Evolutionary conservation across 306 rosid genomes (phyloP), one percentile per base, ranked within the genome.

Genomic region (Quercus engelmannii): DNA sequence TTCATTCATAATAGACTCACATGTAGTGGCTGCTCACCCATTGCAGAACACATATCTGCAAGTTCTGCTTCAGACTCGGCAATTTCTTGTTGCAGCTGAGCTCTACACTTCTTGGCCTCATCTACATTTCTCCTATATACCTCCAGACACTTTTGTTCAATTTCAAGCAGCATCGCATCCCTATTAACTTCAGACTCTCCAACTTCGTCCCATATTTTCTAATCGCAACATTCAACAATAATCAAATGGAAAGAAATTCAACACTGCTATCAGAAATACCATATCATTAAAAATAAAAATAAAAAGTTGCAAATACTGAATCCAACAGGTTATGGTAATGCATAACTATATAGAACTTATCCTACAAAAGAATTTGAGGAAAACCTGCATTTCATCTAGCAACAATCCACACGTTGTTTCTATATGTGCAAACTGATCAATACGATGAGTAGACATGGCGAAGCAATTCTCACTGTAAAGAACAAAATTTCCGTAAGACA

Each of bases 201-300:
- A 69, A 90, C 84, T 83, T 93, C 97, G 64, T 93, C 92, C 98
- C 98, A 93, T 78, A 88, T 87, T 68, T 80, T 84, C 97, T 81
- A 78, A 68, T 80, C 1, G 46, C 11, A 41, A 41, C 46, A 41
- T 80, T 77, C 83, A 79, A 71, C 74, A 71, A 59, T n/a, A 51
- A 78, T 56, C 77, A 79, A 59, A 3, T 41, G 70, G 75, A 76
- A 55, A 75, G 1, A 73, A 55, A 74, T 58, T 25, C 19, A 21
- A 58, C 52, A 72, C 12, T 68, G 72, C 61, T 38, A 61, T 71
- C n/a, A 41, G 21, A 26, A 58, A 75, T 20, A 69, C 3, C 49
- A 74, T 7, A 25, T 51, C 55, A 20, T 71, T 54, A 25, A 78
- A 31, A 78, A 18, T 74, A 35, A 54, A 10, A 74, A 69, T 12